phyloP scores from a whole-genome alignment of 1,139 yeast genomes.

The Geotrichum citri-aurantii region DNA sequence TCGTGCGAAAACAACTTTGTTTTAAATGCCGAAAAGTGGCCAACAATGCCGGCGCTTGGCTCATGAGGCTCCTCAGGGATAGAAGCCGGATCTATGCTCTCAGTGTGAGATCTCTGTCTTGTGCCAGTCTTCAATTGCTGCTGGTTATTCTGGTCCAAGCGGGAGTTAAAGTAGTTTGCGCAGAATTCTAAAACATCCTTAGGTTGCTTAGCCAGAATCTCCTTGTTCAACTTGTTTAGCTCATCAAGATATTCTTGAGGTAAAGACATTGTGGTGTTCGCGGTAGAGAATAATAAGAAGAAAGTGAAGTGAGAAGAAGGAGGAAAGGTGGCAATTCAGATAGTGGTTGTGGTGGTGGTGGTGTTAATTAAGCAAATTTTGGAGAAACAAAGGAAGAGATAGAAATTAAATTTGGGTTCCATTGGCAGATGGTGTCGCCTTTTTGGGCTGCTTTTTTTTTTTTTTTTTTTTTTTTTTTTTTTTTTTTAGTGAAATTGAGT shows the following conservation, averaged over 20 bases:
- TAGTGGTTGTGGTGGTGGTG: background rate
- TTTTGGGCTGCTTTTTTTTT: background rate
- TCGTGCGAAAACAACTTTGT: background rate
- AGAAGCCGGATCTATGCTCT: conserved; percentile 12
- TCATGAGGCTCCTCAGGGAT: background rate
- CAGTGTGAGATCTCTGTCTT: conserved; percentile 1
- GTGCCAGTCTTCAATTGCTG: conserved; percentile 38
- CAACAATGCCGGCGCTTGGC: background rate
- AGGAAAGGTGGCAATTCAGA: background rate
- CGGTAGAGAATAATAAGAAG: background rate
- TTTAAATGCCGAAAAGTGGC: conserved; percentile 7
- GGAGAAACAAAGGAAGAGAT: background rate
- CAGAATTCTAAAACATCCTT: conserved; percentile 64
- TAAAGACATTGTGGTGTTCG: conserved; percentile 30
- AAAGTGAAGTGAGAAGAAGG: background rate
- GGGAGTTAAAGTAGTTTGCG: conserved; percentile 58
- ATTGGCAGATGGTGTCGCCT: background rate
- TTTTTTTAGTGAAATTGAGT: background rate
- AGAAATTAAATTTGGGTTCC: background rate
- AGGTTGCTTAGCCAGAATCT: conserved; percentile 58
- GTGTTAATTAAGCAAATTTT: background rate
- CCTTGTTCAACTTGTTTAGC: conserved; percentile 57
- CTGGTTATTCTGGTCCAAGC: conserved; percentile 33
- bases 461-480: no score
- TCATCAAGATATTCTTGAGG: conserved; percentile 46